Evolutionary conservation across 2,329 filamentous ascomycete genomes (phyloP).

Genomic region (Bertia moriformis): DNA sequence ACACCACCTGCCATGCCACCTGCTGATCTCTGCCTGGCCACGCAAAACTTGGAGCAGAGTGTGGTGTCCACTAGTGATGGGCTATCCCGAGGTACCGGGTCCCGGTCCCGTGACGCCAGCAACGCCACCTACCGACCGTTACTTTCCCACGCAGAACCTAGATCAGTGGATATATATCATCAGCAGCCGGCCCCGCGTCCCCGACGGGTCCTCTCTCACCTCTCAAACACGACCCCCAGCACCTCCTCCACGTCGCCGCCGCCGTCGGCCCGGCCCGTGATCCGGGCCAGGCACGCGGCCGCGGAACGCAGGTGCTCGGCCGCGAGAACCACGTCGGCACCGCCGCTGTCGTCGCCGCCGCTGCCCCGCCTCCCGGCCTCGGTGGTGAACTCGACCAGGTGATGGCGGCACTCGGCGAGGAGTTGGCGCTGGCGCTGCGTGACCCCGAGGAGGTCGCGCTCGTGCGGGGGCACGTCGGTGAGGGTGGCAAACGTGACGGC

Average conservation of each 20-base stretch:
- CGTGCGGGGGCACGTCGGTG: slow-evolving; percentile 49
- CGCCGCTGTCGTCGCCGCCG: too few relatives aligned
- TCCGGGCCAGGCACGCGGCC: slow-evolving; percentile 63
- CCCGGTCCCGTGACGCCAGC: too few relatives aligned
- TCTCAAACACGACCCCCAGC: slow-evolving; percentile 91
- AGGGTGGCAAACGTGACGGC: slow-evolving; percentile 54
- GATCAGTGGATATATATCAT: slow-evolving; percentile 2
- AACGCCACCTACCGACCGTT: too few relatives aligned
- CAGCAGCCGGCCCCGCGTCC: slow-evolving; percentile 2
- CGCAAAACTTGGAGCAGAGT: too few relatives aligned
- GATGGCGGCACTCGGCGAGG: slow-evolving; percentile 54
- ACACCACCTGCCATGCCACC: too few relatives aligned
- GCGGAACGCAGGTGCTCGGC: slow-evolving; percentile 78
- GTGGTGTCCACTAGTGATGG: too few relatives aligned
- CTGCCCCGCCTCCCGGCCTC: slow-evolving; percentile 27
- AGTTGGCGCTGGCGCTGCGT: slow-evolving; percentile 79
- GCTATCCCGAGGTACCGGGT: too few relatives aligned
- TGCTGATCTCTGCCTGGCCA: too few relatives aligned
- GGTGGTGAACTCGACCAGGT: slow-evolving; percentile 60
- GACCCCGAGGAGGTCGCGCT: slow-evolving; percentile 76
- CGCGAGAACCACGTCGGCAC: slow-evolving; percentile 66
- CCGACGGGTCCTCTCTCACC: slow-evolving; percentile 41
- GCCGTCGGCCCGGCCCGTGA: slow-evolving; percentile 76
- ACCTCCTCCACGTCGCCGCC: slow-evolving; percentile 88
- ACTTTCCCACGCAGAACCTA: slow-evolving; percentile 7